phyloP scores from a whole-genome alignment of 805 yeast species.

The Pichia nanzhaoensis region DNA sequence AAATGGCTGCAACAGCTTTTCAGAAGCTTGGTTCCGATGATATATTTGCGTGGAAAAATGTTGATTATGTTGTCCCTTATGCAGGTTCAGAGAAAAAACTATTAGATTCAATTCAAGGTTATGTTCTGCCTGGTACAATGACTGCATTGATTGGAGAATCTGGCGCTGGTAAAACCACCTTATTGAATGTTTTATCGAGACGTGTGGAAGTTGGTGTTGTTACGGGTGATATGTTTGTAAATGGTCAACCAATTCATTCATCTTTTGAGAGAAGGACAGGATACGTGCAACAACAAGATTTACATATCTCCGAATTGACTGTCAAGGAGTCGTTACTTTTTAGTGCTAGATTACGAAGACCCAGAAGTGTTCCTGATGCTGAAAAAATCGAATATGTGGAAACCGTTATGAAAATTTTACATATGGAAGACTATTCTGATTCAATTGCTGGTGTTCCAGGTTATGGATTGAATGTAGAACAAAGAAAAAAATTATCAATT shows the following conservation, averaged over 20 bases:
- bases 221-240: conserved; percentile 51
- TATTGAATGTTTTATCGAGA: conserved; percentile 46
- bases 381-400: conserved; percentile 41
- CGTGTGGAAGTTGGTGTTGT: conserved; percentile 46
- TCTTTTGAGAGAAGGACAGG: conserved; percentile 51
- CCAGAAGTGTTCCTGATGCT: conserved; percentile 32
- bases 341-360: conserved; percentile 44
- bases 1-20: conserved; percentile 8
- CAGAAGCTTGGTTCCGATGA: conserved; percentile 36
- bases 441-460: conserved; percentile 44
- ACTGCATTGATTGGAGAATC: conserved; percentile 62
- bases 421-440: conserved; percentile 42
- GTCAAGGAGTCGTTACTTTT: conserved; percentile 45
- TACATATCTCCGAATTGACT: conserved; percentile 43
- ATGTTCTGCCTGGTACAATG: conserved; percentile 45
- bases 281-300: conserved; percentile 51
- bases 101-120: conserved; percentile 40
- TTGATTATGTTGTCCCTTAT: conserved; percentile 49
- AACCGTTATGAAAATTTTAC: conserved; percentile 33
- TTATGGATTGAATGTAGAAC: conserved; percentile 47
- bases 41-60: conserved; percentile 56
- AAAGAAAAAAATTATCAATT: conserved; percentile 46
- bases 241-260: conserved; percentile 41
- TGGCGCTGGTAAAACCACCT: conserved; percentile 59
- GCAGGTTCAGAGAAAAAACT: conserved; percentile 35